Evolutionary conservation across 495 filamentous ascomycete genomes (phyloP).

Genomic region (Penicillium parvum): DNA sequence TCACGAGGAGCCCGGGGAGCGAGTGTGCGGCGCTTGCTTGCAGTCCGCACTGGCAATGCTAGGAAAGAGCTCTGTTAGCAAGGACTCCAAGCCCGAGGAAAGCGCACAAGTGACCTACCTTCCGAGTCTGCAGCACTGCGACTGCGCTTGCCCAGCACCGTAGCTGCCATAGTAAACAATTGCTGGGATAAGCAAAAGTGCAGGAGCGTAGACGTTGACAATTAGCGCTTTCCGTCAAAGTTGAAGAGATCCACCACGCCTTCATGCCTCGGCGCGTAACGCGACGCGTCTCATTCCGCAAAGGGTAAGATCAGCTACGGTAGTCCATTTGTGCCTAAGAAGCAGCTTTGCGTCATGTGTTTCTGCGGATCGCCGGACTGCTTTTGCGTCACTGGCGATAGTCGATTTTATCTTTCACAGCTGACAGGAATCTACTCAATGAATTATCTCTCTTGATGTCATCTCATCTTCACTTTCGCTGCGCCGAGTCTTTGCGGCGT

Average conservation of each 20-base stretch:
- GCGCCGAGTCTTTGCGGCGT: slow-evolving; percentile 5
- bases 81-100: background rate
- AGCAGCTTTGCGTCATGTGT: slow-evolving; percentile 5
- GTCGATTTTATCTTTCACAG: background rate
- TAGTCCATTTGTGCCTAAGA: background rate
- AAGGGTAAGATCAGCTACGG: slow-evolving; percentile 11
- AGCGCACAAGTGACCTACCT: slow-evolving; percentile 44
- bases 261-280: slow-evolving; percentile 8
- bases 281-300: slow-evolving; percentile 20
- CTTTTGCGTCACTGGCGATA: slow-evolving; percentile 8
- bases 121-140: slow-evolving; percentile 44
- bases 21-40: slow-evolving; percentile 59
- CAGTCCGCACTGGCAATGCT: slow-evolving; percentile 45
- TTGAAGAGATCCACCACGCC: background rate
- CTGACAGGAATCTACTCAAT: too few relatives aligned
- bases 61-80: slow-evolving; percentile 9
- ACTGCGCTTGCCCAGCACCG: slow-evolving; percentile 59
- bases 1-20: slow-evolving; percentile 31
- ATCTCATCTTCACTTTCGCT: background rate
- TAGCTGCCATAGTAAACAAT: slow-evolving; percentile 52
- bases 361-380: slow-evolving; percentile 1
- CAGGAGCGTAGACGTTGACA: slow-evolving; percentile 11
- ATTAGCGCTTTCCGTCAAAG: slow-evolving; percentile 16
- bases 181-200: background rate
- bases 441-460: slow-evolving; percentile 5